These are phyloP conservation scores for Volvox carteri DNA, from an alignment of 163 green algal genomes.

Conservation along the genomic window DNA sequence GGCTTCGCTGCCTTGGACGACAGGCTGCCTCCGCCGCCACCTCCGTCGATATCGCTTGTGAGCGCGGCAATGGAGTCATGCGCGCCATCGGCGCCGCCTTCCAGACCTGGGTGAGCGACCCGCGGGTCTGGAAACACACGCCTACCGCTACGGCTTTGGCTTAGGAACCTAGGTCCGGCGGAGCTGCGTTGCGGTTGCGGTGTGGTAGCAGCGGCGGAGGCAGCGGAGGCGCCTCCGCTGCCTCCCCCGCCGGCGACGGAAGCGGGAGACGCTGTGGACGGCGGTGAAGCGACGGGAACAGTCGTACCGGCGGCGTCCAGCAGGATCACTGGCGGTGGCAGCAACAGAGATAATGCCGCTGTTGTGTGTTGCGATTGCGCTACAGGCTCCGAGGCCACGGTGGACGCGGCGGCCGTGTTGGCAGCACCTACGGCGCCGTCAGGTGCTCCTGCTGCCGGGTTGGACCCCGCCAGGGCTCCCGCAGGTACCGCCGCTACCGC, in stretches of 20 bases:
- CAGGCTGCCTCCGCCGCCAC: background rate
- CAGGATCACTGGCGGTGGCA: background rate
- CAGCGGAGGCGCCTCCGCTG: background rate
- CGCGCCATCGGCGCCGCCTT: background rate
- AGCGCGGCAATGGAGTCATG: background rate
- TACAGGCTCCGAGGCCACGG: too few species aligned
- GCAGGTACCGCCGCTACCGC: too few species aligned
- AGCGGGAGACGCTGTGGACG: background rate
- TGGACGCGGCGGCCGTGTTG: too few species aligned
- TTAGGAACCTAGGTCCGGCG: constrained; percentile 35
- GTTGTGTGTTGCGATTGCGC: too few species aligned
- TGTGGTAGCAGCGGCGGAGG: background rate
- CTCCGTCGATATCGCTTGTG: too few species aligned
- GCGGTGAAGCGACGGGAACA: background rate
- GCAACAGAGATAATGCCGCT: background rate
- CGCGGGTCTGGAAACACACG: constrained; percentile 22
- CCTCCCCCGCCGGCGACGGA: background rate
- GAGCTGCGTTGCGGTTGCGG: background rate
- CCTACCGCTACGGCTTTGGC: constrained; percentile 15
- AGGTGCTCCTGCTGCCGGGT: too few species aligned
- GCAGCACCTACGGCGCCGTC: too few species aligned
- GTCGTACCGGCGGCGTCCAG: background rate
- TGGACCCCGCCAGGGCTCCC: too few species aligned
- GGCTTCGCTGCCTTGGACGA: background rate
- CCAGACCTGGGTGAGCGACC: background rate